These are phyloP conservation scores for Talaromyces sp. DNA, from an alignment of 2,329 filamentous ascomycete genomes.

Conservation along the genomic window DNA sequence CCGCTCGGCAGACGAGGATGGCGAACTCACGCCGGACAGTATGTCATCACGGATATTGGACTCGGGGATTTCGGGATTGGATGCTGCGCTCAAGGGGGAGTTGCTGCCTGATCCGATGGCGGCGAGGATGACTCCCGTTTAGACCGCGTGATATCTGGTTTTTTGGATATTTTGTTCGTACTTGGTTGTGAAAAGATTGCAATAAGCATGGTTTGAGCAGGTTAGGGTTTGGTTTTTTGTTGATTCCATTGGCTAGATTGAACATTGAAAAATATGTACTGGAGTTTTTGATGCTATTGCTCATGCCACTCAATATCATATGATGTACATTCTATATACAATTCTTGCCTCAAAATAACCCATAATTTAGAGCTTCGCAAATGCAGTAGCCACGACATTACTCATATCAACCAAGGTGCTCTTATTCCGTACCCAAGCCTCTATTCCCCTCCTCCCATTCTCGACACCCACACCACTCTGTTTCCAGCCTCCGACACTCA, in stretches of 20 bases:
- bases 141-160: neutral
- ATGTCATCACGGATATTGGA: conserved; percentile 48
- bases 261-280: neutral
- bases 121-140: conserved; percentile 31
- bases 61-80: conserved; percentile 42
- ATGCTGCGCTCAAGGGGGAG: conserved; percentile 40
- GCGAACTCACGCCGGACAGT: conserved; percentile 47
- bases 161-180: neutral
- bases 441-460: conserved; percentile 75
- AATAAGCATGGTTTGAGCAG: conserved; percentile 9
- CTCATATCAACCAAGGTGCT: conserved; percentile 83
- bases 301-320: neutral
- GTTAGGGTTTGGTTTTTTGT: conserved; percentile 13
- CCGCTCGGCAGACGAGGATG: conserved; percentile 35
- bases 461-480: conserved; percentile 82
- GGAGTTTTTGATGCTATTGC: neutral
- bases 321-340: conserved; percentile 6
- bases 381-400: conserved; percentile 66
- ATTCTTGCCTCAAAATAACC: neutral
- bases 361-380: conserved; percentile 60
- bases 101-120: conserved; percentile 44
- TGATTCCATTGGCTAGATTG: conserved; percentile 10
- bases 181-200: neutral
- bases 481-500: conserved; percentile 92
- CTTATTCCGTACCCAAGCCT: conserved; percentile 81